Evolutionary conservation across 148 eudicot genomes (phyloP), one percentile per base, ranked within the genome.

Genomic region (Cornus florida): DNA sequence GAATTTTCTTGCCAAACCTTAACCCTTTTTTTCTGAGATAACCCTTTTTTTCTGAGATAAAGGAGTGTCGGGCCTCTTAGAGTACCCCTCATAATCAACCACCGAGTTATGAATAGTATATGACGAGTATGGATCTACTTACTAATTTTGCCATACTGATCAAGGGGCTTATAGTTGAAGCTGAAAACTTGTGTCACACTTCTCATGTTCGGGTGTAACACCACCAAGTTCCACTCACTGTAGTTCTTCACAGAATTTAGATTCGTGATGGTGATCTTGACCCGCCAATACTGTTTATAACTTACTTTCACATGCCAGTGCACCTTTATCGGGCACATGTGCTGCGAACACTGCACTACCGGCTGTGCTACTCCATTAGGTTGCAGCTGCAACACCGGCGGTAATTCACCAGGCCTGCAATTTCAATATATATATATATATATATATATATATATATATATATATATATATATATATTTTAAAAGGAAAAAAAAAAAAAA

Each of bases 251-350:
- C 85, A 57, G 81, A 66, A 59, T 94, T 92, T 7, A 89, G 78
- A 73, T 94, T 94, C 33, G 84, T 86, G 22, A 94, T 78, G 1
- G 97, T 94, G 28, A 94, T 81, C 80, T 94, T 94, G 17, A 94
- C 90, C 78, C 94, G 80, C 98, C 98, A 94, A 73, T 92, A 94
- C 46, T 84, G 81, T 73, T n/a, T 89, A 72, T 94, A 94, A 69
- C 91, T 94, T 75, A 80, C 77, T 81, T 92, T 94, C 31, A 94
- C 83, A 80, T 94, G 98, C 98, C 98, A 94, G 60, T 94, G 98
- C 23, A 94, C 89, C 67, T 76, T 83, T 46, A 94, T 84, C 0
- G 97, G 97, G 81, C 95, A 91, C 97, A 93, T 90, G 73, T 91
- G 91, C 20, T 67, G 46, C 10, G 92, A 75, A 67, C 97, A 92